phyloP scores from a whole-genome alignment of 2,329 filamentous ascomycete species.

The Neofusicoccum ribis region DNA sequence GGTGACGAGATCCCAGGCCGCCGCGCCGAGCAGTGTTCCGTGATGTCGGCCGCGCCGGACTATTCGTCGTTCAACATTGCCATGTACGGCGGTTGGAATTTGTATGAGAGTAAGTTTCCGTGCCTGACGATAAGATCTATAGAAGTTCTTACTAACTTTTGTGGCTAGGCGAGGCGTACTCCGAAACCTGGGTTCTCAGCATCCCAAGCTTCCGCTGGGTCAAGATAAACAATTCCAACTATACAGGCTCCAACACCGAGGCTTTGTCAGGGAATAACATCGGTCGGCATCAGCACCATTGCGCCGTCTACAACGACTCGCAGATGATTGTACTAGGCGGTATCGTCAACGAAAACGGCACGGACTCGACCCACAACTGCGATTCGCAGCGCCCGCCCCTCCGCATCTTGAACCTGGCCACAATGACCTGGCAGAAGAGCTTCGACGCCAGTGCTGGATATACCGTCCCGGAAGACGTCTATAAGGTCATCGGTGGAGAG shows the following conservation, averaged over 20 bases:
- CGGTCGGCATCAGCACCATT: conserved; percentile 12
- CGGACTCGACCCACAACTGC: not conserved
- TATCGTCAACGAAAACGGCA: conserved; percentile 8
- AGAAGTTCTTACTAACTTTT: not conserved
- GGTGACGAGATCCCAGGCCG: conserved; percentile 6
- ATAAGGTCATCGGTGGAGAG: conserved; percentile 14
- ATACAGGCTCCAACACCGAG: conserved; percentile 7
- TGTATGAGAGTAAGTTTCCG: not conserved
- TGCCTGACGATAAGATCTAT: not conserved
- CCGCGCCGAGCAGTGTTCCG: conserved; percentile 6
- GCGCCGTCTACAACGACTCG: conserved; percentile 5
- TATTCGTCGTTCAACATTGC: conserved; percentile 17
- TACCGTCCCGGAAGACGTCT: not conserved
- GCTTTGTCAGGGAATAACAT: not conserved
- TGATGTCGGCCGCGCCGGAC: conserved; percentile 15
- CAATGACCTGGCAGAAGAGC: conserved; percentile 11
- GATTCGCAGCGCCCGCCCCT: conserved; percentile 7
- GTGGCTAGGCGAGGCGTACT: not conserved
- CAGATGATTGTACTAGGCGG: conserved; percentile 21
- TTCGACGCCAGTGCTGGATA: not conserved
- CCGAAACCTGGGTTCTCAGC: conserved; percentile 13
- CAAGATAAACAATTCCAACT: conserved; percentile 7
- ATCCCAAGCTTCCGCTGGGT: conserved; percentile 19
- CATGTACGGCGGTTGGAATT: conserved; percentile 19
- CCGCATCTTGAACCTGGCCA: not conserved